A percentile compares a stretch with the other conserved stretches of the same genome.
Evolutionary conservation across 768 basidiomycete genomes (phyloP).

Genomic region (Psilocybe cubensis): DNA sequence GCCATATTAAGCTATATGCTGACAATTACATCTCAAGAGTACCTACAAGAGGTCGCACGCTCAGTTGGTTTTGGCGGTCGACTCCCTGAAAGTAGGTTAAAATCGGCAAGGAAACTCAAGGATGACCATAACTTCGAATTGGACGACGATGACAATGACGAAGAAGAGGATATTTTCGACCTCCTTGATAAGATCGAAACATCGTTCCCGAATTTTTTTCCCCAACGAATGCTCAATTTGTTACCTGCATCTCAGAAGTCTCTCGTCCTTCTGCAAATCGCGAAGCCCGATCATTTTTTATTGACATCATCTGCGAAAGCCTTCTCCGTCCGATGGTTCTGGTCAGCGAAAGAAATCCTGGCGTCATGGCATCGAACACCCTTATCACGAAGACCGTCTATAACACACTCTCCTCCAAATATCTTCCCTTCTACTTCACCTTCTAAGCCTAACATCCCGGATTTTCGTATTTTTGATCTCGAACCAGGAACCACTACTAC

Average conservation of each 20-base stretch:
- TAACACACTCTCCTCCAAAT: neutral
- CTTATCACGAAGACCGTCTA: slow-evolving; percentile 3
- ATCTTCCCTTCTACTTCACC: neutral
- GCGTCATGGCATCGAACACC: slow-evolving; percentile 43
- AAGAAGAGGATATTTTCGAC: slow-evolving; percentile 43
- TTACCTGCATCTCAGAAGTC: slow-evolving; percentile 73
- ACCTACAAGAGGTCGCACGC: slow-evolving; percentile 57
- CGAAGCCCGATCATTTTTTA: slow-evolving; percentile 66
- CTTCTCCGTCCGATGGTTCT: slow-evolving; percentile 58
- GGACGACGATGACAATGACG: slow-evolving; percentile 41
- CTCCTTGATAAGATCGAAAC: slow-evolving; percentile 38
- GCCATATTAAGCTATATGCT: slow-evolving; percentile 73
- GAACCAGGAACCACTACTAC: slow-evolving; percentile 55
- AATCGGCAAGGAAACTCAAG: slow-evolving; percentile 25
- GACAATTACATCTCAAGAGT: slow-evolving; percentile 63
- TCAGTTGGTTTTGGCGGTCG: slow-evolving; percentile 59
- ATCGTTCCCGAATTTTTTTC: slow-evolving; percentile 69
- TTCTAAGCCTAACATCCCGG: slow-evolving; percentile 36
- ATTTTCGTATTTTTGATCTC: slow-evolving; percentile 64
- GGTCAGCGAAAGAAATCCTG: slow-evolving; percentile 58
- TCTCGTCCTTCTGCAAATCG: slow-evolving; percentile 62
- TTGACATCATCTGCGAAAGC: slow-evolving; percentile 34
- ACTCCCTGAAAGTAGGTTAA: slow-evolving; percentile 26
- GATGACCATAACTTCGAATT: slow-evolving; percentile 36
- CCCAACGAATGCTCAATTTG: slow-evolving; percentile 47